A percentile compares a stretch with the other conserved stretches of the same genome.
Conservation (phyloP, 306 rosid species). For the Prinsepia uniflora region DNA sequence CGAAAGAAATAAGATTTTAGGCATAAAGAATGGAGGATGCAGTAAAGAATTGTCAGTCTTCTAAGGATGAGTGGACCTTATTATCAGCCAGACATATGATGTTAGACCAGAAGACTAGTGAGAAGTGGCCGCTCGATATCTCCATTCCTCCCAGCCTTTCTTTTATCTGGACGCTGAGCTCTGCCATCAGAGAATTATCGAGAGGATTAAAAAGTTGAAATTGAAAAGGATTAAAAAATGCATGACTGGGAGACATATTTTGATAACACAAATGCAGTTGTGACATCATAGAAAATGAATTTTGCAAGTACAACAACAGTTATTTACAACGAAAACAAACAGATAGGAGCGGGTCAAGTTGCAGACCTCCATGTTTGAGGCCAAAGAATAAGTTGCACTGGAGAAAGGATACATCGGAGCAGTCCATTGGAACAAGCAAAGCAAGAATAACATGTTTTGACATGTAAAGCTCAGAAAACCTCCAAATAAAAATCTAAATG, state of each 20-base stretch:
- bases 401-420: background rate
- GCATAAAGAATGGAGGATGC: constrained; percentile 25
- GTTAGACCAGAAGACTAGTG: constrained; percentile 52
- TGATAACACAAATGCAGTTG: background rate
- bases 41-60: constrained; percentile 11
- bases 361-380: background rate
- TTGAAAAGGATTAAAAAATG: background rate
- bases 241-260: background rate
- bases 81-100: constrained; percentile 26
- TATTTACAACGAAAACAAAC: background rate
- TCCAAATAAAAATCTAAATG: background rate
- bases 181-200: constrained; percentile 39
- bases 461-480: background rate
- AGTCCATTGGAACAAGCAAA: background rate
- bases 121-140: constrained; percentile 70
- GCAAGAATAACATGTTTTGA: background rate
- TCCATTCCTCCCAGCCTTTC: constrained; percentile 29
- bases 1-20: constrained; percentile 20
- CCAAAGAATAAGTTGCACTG: background rate
- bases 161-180: constrained; percentile 35
- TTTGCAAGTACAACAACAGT: background rate
- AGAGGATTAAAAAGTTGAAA: constrained; percentile 19
- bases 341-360: background rate
- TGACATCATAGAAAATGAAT: background rate
- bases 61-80: constrained; percentile 9